Evolutionary conservation across 2,329 filamentous ascomycete genomes (phyloP), one percentile per base, ranked within the genome.

Genomic region (Colletotrichum destructivum): DNA sequence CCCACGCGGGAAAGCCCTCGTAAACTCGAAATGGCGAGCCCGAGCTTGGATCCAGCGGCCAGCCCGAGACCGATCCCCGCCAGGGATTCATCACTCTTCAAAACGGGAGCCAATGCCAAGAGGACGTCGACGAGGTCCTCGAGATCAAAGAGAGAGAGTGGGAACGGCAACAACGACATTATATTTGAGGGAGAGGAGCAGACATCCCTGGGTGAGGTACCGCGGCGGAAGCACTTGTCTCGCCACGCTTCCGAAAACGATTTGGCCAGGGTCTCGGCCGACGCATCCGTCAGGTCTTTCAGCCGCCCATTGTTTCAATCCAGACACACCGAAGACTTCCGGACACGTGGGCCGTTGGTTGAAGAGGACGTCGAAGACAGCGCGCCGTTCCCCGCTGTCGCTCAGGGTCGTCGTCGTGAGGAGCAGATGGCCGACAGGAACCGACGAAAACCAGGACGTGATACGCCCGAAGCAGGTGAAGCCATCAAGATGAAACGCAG

Each of bases 381-480:
- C 16, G 93, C 93, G 0, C 92, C 93, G 1, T 92, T 90, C 21
- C 92, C 93, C 0, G 87, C 91, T 1, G 87, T 94, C 9, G 87
- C 90, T 18, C 92, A 92, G 73, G 87, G 90, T 18, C 84, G 86
- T 11, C 84, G 86, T 35, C 84, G 87, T 78, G 87, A 84, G 73
- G 79, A 87, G 76, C 79, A 83, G n/a, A 88, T 85, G 74, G 78
- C 81, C 1, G 87, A 88, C n/a, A 81, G 82, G 15, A 79, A 76
- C 38, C 81, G 82, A 47, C 81, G 85, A 57, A 85, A 84, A 61
- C 88, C 88, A 0, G 85, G 85, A 9, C 85, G 84, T n/a, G 79
- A 80, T 5, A 87, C 85, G 2, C 86, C 88, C 0, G 87, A 88
- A 18, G 81, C 84, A 0, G 75, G 78, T 2, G 88, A 89, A 8